phyloP scores from a whole-genome alignment of 148 eudicot species.

The Linanthus parryae region DNA sequence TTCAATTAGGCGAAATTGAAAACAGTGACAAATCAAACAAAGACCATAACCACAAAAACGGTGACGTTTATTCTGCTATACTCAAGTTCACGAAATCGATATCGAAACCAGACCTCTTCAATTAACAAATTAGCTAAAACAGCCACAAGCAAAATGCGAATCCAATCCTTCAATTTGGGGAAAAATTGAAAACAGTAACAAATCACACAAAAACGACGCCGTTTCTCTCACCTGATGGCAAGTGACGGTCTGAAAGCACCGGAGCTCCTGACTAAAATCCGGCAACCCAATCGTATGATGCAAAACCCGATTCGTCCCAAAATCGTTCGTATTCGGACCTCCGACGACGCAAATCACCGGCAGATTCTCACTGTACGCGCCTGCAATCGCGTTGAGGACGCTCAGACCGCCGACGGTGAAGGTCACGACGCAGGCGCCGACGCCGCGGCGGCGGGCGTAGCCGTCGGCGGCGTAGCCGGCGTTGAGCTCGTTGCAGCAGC shows the following conservation, averaged over 20 bases:
- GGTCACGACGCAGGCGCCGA: constrained; percentile 22
- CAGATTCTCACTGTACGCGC: constrained; percentile 21
- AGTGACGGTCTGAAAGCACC: constrained; percentile 23
- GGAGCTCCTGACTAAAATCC: constrained; percentile 21
- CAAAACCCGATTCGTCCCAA: constrained; percentile 20
- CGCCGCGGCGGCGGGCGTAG: constrained; percentile 38
- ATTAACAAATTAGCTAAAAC: no score
- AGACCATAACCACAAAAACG: no score
- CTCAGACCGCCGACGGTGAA: constrained; percentile 12
- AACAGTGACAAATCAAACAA: no score
- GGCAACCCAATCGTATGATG: constrained; percentile 26
- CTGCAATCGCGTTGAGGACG: constrained; percentile 8
- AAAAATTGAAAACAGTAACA: no score
- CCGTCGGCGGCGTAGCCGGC: constrained; percentile 93
- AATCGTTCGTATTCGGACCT: constrained; percentile 24
- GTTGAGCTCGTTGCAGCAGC: constrained; percentile 84
- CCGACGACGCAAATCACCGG: constrained; percentile 23
- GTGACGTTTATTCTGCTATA: no score
- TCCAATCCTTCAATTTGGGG: no score
- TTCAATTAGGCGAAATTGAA: background rate
- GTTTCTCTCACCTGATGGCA: constrained; percentile 16
- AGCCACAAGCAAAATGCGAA: no score
- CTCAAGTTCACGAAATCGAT: no score
- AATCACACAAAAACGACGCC: no score
- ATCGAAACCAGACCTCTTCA: no score